Conservation (phyloP, 495 filamentous ascomycete genomes). For the Hyaloscypha hepaticicola region DNA sequence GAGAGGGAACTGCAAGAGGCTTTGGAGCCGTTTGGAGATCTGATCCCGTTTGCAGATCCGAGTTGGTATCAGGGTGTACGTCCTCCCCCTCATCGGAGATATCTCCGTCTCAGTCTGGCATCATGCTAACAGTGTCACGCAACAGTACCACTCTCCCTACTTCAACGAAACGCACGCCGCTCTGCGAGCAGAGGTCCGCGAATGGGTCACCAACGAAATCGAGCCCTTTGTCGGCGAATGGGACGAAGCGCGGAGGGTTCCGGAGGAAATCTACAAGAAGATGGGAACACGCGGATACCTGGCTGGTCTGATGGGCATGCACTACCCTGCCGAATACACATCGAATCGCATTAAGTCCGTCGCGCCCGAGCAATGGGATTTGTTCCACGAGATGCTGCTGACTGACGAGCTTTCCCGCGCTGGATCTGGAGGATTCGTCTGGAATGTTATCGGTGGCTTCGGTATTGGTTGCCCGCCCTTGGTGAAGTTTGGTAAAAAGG, state of each 20-base stretch:
- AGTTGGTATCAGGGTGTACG: constrained; percentile 94
- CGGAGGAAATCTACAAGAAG: constrained; percentile 78
- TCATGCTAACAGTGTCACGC: constrained; percentile 14
- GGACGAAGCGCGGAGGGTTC: constrained; percentile 89
- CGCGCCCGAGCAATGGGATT: constrained; percentile 86
- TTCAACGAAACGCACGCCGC: constrained; percentile 91
- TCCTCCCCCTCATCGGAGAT: constrained; percentile 21
- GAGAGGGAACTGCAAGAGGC: constrained; percentile 46
- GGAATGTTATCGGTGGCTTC: constrained; percentile 91
- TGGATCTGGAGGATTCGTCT: constrained; percentile 93
- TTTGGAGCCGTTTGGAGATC: constrained; percentile 77
- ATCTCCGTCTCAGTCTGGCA: not conserved
- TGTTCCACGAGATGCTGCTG: constrained; percentile 94
- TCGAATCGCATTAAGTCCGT: constrained; percentile 72
- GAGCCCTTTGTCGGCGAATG: constrained; percentile 93
- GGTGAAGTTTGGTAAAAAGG: constrained; percentile 88
- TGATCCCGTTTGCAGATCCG: constrained; percentile 91
- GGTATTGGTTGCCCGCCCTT: constrained; percentile 92
- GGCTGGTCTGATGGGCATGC: constrained; percentile 79
- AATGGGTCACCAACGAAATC: constrained; percentile 88
- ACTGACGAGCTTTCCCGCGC: constrained; percentile 90
- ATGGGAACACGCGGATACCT: constrained; percentile 93
- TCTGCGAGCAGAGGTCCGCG: constrained; percentile 82
- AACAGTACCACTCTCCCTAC: constrained; percentile 90
- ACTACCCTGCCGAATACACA: constrained; percentile 74